A percentile compares a stretch with the other conserved stretches of the same genome.
phyloP scores from a whole-genome alignment of 148 eudicot genomes.

The Suaeda aralocaspica region DNA sequence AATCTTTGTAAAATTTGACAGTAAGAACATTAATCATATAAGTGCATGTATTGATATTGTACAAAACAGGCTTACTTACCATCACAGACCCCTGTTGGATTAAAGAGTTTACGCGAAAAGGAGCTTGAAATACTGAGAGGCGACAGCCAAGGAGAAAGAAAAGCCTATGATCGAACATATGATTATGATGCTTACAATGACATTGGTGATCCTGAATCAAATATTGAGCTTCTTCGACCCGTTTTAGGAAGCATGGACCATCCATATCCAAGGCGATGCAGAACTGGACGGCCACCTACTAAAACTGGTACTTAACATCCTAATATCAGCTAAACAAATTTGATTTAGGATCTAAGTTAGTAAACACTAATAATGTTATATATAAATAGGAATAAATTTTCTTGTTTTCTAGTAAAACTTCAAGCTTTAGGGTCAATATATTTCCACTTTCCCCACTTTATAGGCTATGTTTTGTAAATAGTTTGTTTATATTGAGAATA shows the following conservation, averaged over 20 bases:
- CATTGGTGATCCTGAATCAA: constrained; percentile 41
- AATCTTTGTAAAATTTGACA: too few species aligned
- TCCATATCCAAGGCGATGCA: constrained; percentile 70
- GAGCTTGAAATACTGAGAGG: constrained; percentile 46
- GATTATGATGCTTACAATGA: constrained; percentile 59
- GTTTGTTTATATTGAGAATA: too few species aligned
- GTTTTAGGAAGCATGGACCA: constrained; percentile 41
- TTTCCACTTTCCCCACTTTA: too few species aligned
- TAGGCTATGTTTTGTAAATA: too few species aligned
- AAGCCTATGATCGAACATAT: constrained; percentile 39
- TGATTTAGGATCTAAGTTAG: too few species aligned
- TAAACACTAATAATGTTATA: too few species aligned
- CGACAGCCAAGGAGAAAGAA: constrained; percentile 37
- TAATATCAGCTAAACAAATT: too few species aligned
- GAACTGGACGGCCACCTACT: constrained; percentile 45
- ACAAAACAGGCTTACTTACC: constrained; percentile 38
- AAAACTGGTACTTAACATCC: constrained; percentile 31
- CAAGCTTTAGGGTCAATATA: too few species aligned
- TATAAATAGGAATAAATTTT: too few species aligned
- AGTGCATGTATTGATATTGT: too few species aligned
- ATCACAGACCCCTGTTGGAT: constrained; percentile 38
- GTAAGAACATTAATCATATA: too few species aligned
- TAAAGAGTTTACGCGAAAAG: constrained; percentile 33
- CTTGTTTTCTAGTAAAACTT: too few species aligned
- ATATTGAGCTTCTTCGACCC: constrained; percentile 31